Evolutionary conservation across 352 stramenopile species (phyloP).

Genomic region (Phytophthora ramorum): DNA sequence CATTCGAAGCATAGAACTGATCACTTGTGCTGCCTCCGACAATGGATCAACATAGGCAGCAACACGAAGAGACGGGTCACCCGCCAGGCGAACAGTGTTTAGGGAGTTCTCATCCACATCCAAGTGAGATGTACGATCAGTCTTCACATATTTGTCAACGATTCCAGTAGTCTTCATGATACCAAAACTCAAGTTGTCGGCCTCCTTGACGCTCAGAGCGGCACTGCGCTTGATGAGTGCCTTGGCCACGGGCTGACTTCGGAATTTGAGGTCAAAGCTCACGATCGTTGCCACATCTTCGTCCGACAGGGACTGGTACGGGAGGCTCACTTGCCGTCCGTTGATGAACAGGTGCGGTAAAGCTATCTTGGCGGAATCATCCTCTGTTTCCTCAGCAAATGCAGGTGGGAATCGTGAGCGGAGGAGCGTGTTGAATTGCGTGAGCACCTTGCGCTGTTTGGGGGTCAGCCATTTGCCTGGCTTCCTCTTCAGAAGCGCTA

Average conservation of each 20-base stretch:
- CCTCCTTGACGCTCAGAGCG: constrained; percentile 53
- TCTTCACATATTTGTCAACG: constrained; percentile 78
- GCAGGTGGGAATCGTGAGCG: constrained; percentile 38
- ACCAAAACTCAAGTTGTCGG: constrained; percentile 66
- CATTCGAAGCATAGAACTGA: constrained; percentile 88
- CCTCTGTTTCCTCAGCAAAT: constrained; percentile 26
- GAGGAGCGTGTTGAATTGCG: constrained; percentile 55
- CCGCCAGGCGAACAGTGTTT: constrained; percentile 44
- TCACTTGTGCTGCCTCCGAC: constrained; percentile 88
- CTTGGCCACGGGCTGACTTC: constrained; percentile 72
- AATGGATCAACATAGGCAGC: constrained; percentile 92
- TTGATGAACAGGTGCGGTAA: constrained; percentile 74
- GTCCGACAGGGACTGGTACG: constrained; percentile 53
- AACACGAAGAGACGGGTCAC: constrained; percentile 67
- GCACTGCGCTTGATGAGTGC: constrained; percentile 71
- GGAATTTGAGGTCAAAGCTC: constrained; percentile 76
- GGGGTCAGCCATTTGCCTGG: constrained; percentile 30
- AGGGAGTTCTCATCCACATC: constrained; percentile 45
- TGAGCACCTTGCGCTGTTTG: constrained; percentile 35
- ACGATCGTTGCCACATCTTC: constrained; percentile 72
- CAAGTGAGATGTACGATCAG: constrained; percentile 46
- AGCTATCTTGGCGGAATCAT: constrained; percentile 11
- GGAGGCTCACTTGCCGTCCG: constrained; percentile 66
- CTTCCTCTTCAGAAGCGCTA: constrained; percentile 30
- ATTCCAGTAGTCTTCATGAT: constrained; percentile 83